These are phyloP conservation scores for Tolypocladium pustulatum DNA, from an alignment of 2,329 filamentous ascomycete species.

Conservation along the genomic window DNA sequence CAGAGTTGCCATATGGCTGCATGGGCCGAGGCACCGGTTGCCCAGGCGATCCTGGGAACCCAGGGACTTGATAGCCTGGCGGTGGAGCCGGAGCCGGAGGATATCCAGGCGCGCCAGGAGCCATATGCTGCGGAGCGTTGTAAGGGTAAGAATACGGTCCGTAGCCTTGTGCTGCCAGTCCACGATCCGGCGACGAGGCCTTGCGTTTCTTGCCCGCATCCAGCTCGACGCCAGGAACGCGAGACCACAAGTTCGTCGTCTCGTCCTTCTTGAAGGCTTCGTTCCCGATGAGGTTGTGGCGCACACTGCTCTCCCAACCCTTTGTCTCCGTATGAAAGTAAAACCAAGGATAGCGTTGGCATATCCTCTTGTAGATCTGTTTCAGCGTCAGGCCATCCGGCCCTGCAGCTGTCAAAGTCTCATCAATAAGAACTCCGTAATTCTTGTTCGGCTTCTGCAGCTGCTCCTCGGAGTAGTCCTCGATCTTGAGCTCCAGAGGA, in stretches of 20 bases:
- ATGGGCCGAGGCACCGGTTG: conserved; percentile 15
- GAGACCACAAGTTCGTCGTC: conserved; percentile 44
- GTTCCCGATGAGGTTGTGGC: conserved; percentile 52
- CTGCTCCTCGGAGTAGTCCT: conserved; percentile 47
- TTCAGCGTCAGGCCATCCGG: conserved; percentile 46
- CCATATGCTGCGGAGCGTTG: conserved; percentile 22
- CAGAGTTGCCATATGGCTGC: conserved; percentile 17
- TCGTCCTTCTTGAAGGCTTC: conserved; percentile 50
- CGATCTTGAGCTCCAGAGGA: conserved; percentile 42
- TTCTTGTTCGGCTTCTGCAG: conserved; percentile 53
- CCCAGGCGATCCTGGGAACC: conserved; percentile 19
- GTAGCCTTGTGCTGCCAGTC: conserved; percentile 25
- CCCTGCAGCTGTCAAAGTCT: conserved; percentile 44
- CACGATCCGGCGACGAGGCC: conserved; percentile 40
- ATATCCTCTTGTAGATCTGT: conserved; percentile 54
- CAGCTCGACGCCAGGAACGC: conserved; percentile 46
- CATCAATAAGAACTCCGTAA: conserved; percentile 50
- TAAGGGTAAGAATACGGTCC: conserved; percentile 25
- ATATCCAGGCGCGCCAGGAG: conserved; percentile 19
- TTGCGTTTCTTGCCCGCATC: conserved; percentile 53
- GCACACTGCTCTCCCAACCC: conserved; percentile 57
- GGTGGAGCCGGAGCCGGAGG: conserved; percentile 21
- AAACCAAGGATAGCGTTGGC: conserved; percentile 47
- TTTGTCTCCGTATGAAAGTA: conserved; percentile 51
- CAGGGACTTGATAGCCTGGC: conserved; percentile 22